Evolutionary conservation across 1,139 yeast species (phyloP).

Genomic region (Suhomyces wounanorum): DNA sequence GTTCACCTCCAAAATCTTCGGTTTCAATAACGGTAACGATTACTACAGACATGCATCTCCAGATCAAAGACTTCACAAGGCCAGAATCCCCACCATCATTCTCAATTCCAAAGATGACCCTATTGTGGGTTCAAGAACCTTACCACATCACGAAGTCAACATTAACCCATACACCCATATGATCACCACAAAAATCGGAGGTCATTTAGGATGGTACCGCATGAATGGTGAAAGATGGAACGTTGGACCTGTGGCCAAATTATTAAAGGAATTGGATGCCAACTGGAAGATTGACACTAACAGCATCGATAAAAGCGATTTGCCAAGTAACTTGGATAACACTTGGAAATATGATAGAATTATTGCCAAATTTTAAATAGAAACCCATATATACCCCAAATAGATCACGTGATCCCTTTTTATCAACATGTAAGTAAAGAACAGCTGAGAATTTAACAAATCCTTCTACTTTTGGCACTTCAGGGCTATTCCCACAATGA

Average conservation of each 20-base stretch:
- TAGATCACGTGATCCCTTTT: too few relatives aligned
- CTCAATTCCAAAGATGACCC: slow-evolving; percentile 60
- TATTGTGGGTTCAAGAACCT: slow-evolving; percentile 50
- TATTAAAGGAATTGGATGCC: slow-evolving; percentile 36
- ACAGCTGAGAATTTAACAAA: too few relatives aligned
- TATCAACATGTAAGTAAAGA: too few relatives aligned
- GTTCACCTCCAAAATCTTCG: slow-evolving; percentile 74
- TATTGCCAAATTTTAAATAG: slow-evolving; percentile 8
- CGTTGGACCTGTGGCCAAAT: slow-evolving; percentile 37
- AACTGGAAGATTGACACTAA: slow-evolving; percentile 25
- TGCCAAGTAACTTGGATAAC: slow-evolving; percentile 32
- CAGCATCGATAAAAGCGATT: slow-evolving; percentile 18
- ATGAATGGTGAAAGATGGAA: slow-evolving; percentile 57
- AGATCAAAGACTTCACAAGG: slow-evolving; percentile 48
- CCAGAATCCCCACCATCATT: slow-evolving; percentile 55
- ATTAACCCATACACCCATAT: slow-evolving; percentile 70
- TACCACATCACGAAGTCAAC: slow-evolving; percentile 62
- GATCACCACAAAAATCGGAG: slow-evolving; percentile 77
- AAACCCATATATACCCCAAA: neutral
- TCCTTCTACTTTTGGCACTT: neutral
- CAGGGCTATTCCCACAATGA: neutral
- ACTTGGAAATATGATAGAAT: slow-evolving; percentile 39
- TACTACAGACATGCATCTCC: slow-evolving; percentile 77
- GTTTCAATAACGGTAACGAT: slow-evolving; percentile 67
- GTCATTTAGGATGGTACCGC: slow-evolving; percentile 72